Evolutionary conservation across 2,329 filamentous ascomycete genomes (phyloP).

Genomic region (Neofusicoccum laricinum): DNA sequence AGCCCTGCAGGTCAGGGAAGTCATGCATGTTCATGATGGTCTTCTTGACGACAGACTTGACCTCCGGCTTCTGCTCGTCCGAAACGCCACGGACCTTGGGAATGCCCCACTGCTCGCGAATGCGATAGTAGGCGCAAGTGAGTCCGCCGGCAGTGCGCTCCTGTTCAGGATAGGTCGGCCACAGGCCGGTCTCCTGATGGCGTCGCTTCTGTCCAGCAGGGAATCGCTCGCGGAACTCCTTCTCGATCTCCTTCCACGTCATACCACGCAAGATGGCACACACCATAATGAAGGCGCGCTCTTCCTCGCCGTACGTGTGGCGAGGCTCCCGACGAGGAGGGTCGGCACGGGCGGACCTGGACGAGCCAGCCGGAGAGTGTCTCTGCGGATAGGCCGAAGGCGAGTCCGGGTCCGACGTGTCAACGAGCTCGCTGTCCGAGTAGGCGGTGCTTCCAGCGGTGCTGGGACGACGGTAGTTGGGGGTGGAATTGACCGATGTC

Average conservation of each 20-base stretch:
- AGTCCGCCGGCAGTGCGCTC: constrained; percentile 11
- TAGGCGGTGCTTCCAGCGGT: constrained; percentile 2
- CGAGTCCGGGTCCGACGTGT: neutral
- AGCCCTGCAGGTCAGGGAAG: constrained; percentile 14
- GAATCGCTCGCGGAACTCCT: constrained; percentile 10
- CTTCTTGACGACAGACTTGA: constrained; percentile 11
- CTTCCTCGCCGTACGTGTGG: constrained; percentile 14
- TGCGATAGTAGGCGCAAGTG: constrained; percentile 17
- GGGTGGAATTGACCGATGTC: constrained; percentile 6
- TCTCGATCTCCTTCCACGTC: constrained; percentile 17
- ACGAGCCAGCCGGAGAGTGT: neutral
- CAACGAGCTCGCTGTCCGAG: neutral
- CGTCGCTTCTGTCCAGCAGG: constrained; percentile 14
- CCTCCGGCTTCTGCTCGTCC: constrained; percentile 14
- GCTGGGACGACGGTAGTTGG: neutral
- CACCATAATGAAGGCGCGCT: constrained; percentile 16
- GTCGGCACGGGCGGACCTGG: neutral
- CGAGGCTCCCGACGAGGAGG: constrained; percentile 6
- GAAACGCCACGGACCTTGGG: constrained; percentile 15
- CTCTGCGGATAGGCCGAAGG: neutral
- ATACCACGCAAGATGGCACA: constrained; percentile 13
- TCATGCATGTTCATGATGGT: constrained; percentile 3
- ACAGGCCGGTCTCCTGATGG: constrained; percentile 11
- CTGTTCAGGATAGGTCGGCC: constrained; percentile 15
- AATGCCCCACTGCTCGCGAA: constrained; percentile 16